Evolutionary conservation across 768 basidiomycete species (phyloP), one percentile per base, ranked within the genome.

Genomic region (Trametes elegans): DNA sequence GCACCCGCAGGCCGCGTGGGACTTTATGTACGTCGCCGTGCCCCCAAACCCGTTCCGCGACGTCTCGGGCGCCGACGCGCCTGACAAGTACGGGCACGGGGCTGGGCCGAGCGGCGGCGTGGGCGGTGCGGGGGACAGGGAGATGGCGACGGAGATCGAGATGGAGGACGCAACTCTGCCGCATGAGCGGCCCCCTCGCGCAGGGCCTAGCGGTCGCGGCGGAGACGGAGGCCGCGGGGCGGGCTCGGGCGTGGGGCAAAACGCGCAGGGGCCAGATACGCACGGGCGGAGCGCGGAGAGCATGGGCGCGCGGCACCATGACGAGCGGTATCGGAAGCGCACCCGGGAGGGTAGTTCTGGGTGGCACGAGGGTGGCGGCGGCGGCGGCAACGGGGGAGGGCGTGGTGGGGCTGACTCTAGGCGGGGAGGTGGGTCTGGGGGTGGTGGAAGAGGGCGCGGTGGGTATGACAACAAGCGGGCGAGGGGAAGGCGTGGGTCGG

Each of bases 1-100:
- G n/a, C 58, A 58, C 13, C 84, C 79, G 0, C 66, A 73, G 13
- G 82, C 79, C 28, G 84, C 85, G n/a, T 74, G 70, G 57, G 85
- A 87, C 64, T 86, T 76, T 46, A 51, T 56, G 35, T 16, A 43
- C 13, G 49, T 68, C 44, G 13, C 43, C 43, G 50, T 68, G 28
- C 58, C 59, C 2, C 58, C 66, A 8, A 60, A 64, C 39, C 48
- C 31, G 13, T 7, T 32, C 3, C 50, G 50, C 31, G 24, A 34
- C n/a, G 32, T 43, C 10, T 19, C 24, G 24, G 41, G 35, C 10
- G 8, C 19, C 7, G 41, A 24, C 7, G 41, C 41, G 24, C 41
- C 50, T 14, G 27, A 32, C 13, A 42, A 43, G 1, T 35, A 24
- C 9, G 9, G 27, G 24, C 26, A 31, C 16, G 36, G 28, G 27